A percentile compares a stretch with the other conserved stretches of the same genome.
phyloP scores from a whole-genome alignment of 78 protist species.

The Dictyostelium firmibasis region DNA sequence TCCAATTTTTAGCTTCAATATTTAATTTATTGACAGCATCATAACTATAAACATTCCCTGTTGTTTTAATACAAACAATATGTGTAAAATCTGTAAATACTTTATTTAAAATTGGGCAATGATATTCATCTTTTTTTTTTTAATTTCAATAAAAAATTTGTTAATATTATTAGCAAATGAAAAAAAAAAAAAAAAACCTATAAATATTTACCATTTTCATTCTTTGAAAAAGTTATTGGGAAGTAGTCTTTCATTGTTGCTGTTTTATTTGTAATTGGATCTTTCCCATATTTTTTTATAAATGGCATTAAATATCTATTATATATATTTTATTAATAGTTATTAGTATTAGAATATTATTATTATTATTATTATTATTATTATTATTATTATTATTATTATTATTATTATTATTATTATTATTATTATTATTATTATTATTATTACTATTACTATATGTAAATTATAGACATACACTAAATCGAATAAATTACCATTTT shows the following conservation, averaged over 20 bases:
- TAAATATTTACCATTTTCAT: conserved; percentile 71
- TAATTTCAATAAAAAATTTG: too few relatives aligned
- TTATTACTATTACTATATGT: background rate
- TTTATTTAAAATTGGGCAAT: conserved; percentile 93
- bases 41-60: conserved; percentile 92
- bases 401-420: too few relatives aligned
- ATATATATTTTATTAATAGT: background rate
- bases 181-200: background rate
- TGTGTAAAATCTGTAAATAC: conserved; percentile 88
- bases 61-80: conserved; percentile 85
- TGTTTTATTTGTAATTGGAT: conserved; percentile 93
- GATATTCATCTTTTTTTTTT: conserved; percentile 75
- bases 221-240: conserved; percentile 69
- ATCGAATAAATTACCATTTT: conserved; percentile 88
- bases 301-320: conserved; percentile 89
- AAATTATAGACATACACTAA: conserved; percentile 23
- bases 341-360: background rate
- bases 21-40: conserved; percentile 91
- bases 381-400: too few relatives aligned
- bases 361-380: too few relatives aligned
- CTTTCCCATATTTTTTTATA: conserved; percentile 80
- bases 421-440: too few relatives aligned
- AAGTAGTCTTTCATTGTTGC: conserved; percentile 81
- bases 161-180: background rate
- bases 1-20: conserved; percentile 82